Evolutionary conservation across 331 rosid species (phyloP).

Genomic region (Prunus yedoensis): DNA sequence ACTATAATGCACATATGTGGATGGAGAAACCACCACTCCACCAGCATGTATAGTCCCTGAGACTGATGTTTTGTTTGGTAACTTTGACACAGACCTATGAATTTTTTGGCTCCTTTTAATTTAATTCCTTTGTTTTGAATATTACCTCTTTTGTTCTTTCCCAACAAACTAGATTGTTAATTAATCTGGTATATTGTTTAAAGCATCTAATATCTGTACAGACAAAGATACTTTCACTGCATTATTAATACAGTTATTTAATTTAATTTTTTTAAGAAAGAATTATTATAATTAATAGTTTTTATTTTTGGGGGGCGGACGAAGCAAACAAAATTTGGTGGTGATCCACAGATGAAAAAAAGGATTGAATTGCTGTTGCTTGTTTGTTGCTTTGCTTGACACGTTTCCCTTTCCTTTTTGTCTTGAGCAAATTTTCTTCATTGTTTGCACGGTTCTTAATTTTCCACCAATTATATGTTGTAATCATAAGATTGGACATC

Average conservation of each 20-base stretch:
- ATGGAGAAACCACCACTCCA: slow-evolving; percentile 33
- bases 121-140: no score
- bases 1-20: slow-evolving; percentile 3
- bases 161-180: no score
- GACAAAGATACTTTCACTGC: no score
- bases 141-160: no score
- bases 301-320: neutral
- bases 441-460: slow-evolving; percentile 14
- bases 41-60: slow-evolving; percentile 5
- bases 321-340: slow-evolving; percentile 18
- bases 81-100: slow-evolving; percentile 15
- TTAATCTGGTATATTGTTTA: neutral
- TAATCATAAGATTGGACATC: neutral
- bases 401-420: slow-evolving; percentile 19
- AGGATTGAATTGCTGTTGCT: neutral
- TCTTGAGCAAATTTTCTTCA: slow-evolving; percentile 1
- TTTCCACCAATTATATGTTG: slow-evolving; percentile 29
- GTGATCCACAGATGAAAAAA: slow-evolving; percentile 4
- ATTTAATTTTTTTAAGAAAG: no score
- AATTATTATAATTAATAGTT: no score
- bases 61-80: slow-evolving; percentile 20
- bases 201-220: no score
- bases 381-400: slow-evolving; percentile 19
- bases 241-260: no score
- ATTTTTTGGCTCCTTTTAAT: neutral